A percentile compares a stretch with the other conserved stretches of the same genome.
phyloP scores from a whole-genome alignment of 495 filamentous ascomycete species.

The Aspergillus homomorphus region DNA sequence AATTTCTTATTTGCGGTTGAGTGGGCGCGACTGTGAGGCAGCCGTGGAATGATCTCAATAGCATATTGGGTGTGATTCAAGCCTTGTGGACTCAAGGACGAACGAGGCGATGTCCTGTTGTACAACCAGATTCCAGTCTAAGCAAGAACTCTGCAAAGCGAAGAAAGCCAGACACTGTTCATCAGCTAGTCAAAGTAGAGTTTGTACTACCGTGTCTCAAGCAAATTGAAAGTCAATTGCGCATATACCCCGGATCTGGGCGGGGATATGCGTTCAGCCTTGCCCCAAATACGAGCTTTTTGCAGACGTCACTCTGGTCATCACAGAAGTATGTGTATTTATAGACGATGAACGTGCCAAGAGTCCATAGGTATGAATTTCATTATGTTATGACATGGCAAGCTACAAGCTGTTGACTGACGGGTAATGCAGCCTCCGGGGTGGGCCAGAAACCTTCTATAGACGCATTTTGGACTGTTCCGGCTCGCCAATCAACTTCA shows the following conservation, averaged over 20 bases:
- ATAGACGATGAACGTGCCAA: neutral
- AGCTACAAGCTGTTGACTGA: neutral
- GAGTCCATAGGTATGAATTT: neutral
- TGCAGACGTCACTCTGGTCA: neutral
- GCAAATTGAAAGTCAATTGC: neutral
- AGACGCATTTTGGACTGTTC: conserved; percentile 44
- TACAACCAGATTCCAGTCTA: neutral
- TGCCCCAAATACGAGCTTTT: neutral
- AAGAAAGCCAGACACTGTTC: neutral
- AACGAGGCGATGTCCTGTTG: neutral
- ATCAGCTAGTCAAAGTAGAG: neutral
- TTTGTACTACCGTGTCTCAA: neutral
- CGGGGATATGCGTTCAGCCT: neutral
- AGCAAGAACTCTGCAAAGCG: neutral
- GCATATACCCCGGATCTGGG: neutral
- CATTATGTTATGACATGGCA: neutral
- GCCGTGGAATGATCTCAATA: no score
- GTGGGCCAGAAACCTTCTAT: conserved; percentile 15
- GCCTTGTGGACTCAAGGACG: neutral
- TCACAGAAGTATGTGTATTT: neutral
- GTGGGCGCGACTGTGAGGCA: no score
- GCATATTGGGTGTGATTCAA: neutral
- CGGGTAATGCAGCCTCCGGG: neutral
- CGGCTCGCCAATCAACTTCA: conserved; percentile 65
- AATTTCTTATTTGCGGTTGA: neutral